A percentile compares a stretch with the other conserved stretches of the same genome.
These are phyloP conservation scores for Pichia californica DNA, from an alignment of 805 yeast genomes.

Conservation along the genomic window DNA sequence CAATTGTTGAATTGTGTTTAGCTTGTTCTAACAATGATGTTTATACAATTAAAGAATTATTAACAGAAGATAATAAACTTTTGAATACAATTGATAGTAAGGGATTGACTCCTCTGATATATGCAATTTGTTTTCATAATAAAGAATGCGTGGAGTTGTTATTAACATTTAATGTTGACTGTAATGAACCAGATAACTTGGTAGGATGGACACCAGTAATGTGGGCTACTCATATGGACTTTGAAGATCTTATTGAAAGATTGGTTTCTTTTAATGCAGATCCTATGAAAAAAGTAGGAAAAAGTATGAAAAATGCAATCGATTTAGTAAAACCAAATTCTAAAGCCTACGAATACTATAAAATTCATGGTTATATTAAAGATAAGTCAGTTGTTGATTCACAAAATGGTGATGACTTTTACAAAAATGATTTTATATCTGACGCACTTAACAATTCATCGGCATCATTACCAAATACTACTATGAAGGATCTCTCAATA, in stretches of 20 bases:
- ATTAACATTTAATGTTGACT: constrained; percentile 37
- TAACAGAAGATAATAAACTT: constrained; percentile 15
- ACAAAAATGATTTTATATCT: constrained; percentile 7
- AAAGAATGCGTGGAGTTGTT: constrained; percentile 43
- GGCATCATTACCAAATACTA: not conserved
- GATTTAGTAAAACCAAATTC: constrained; percentile 52
- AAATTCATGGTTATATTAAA: constrained; percentile 41
- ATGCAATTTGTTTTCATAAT: constrained; percentile 50
- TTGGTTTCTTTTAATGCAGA: constrained; percentile 63
- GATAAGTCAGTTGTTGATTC: constrained; percentile 6
- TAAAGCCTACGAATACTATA: constrained; percentile 52
- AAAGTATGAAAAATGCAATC: constrained; percentile 42
- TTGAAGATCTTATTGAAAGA: constrained; percentile 45
- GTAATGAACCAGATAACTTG: constrained; percentile 44
- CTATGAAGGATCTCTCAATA: not conserved
- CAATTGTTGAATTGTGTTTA: constrained; percentile 30
- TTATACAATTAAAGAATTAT: constrained; percentile 23
- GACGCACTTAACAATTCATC: not conserved
- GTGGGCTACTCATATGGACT: constrained; percentile 77
- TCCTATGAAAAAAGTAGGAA: constrained; percentile 35
- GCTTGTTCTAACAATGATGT: constrained; percentile 36
- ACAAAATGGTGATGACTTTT: constrained; percentile 9
- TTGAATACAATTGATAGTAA: constrained; percentile 30
- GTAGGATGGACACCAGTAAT: constrained; percentile 63
- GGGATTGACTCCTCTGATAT: constrained; percentile 43